Base-by-base conservation (phyloP, 1,284 basidiomycete species). In the Bondarzewia mesenterica region DNA sequence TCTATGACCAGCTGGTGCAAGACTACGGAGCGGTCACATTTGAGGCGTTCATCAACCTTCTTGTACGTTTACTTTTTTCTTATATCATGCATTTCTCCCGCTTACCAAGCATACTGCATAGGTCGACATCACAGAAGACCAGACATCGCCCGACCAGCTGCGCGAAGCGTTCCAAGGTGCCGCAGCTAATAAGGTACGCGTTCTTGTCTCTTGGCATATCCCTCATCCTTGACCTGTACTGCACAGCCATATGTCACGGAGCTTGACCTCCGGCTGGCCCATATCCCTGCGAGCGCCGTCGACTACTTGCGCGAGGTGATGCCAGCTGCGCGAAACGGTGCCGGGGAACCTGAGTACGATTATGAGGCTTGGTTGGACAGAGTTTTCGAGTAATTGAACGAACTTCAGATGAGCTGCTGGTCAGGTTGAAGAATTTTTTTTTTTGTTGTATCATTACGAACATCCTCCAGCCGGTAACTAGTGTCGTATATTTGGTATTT, bases 81-180 rank as follows among this genome's bases (percentile, higher is more conserved):
- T 44, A 38, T 18, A 49, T 22, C 3, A 20, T 16, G 18, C 16
- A 20, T 41, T 41, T 43, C 23, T 8, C 8, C 38, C 32, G n/a
- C 32, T 35, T 8, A 35, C 32, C n/a, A 35, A n/a, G 7, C 25
- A n/a, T 22, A 7, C n/a, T 18, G 18, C 40, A 16, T 54, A 93
- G 91, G 88, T 94, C 42, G 91, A 94, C 43, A 95, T 97, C 55
- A 95, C 85, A 25, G 92, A 98, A 70, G 96, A 98, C 62, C 92
- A 95, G 48, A 94, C 91, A 1, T 89, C 92, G 1, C 80, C 88
- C 0, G 92, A 94, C 48, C 95, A 98, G 62, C 75, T 99, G 52
- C 81, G 90, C 18, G 92, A 94, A 56, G 85, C 94, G 2, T 99
- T 99, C 81, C 82, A 90, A 42, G 91, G 90, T 7, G 85, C 97